These are phyloP conservation scores for Saxophila tyrrhenica DNA, from an alignment of 495 filamentous ascomycete genomes.

Conservation along the genomic window DNA sequence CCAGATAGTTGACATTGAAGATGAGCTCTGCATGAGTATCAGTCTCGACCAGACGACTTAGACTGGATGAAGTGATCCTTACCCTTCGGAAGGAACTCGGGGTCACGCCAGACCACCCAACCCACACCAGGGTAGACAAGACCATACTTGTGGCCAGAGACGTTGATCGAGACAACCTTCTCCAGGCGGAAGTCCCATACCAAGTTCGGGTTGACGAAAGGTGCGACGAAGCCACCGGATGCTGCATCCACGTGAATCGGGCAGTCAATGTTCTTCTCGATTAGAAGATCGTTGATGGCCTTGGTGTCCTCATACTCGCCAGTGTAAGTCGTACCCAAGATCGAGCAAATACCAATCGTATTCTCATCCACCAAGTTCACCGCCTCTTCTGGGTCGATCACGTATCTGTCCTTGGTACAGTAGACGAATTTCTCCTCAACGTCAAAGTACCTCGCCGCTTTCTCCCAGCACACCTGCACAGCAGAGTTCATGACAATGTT, in stretches of 20 bases:
- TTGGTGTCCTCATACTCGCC: constrained; percentile 91
- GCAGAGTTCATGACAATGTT: constrained; percentile 90
- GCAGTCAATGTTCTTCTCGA: constrained; percentile 57
- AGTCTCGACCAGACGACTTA: not conserved
- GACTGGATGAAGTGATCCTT: not conserved
- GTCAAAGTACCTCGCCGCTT: constrained; percentile 89
- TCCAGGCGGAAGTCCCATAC: constrained; percentile 82
- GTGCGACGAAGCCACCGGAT: constrained; percentile 78
- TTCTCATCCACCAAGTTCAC: constrained; percentile 86
- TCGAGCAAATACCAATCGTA: constrained; percentile 85
- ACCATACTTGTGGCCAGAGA: constrained; percentile 83
- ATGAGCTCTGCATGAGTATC: constrained; percentile 50
- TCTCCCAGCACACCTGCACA: constrained; percentile 94
- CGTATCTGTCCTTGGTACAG: constrained; percentile 67
- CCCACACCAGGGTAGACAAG: constrained; percentile 80
- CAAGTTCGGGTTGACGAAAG: constrained; percentile 70
- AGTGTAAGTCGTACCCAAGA: constrained; percentile 88
- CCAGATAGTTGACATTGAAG: constrained; percentile 97
- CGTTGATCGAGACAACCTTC: constrained; percentile 83
- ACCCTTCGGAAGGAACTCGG: constrained; percentile 64
- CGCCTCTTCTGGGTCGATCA: constrained; percentile 76
- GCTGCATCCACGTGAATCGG: constrained; percentile 90
- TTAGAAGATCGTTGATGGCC: constrained; percentile 71
- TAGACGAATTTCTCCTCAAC: constrained; percentile 82
- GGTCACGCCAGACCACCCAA: constrained; percentile 81